A percentile compares a stretch with the other conserved stretches of the same genome.
These are phyloP conservation scores for Glycine soja DNA, from an alignment of 306 rosid genomes.

Conservation along the genomic window DNA sequence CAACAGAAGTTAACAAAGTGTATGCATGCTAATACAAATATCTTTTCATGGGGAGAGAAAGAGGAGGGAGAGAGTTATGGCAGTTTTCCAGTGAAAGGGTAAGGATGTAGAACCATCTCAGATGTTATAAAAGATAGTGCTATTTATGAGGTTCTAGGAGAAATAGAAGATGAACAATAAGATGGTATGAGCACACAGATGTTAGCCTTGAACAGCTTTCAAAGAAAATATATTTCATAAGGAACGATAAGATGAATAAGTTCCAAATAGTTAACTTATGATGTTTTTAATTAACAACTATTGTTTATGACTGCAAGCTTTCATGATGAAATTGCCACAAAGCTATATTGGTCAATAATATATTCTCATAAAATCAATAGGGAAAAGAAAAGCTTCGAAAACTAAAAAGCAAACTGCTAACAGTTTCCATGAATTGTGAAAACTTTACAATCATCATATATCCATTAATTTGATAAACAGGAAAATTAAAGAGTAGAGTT, in stretches of 20 bases:
- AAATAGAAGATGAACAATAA: conserved; percentile 2
- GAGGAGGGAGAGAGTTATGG: background rate
- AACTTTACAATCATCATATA: background rate
- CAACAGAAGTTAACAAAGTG: conserved; percentile 2
- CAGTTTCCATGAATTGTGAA: conserved; percentile 13
- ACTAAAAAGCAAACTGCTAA: conserved; percentile 14
- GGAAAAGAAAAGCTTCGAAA: conserved; percentile 4
- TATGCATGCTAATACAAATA: background rate
- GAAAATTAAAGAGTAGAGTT: conserved; percentile 15
- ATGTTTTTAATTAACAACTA: conserved; percentile 4
- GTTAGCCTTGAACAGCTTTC: background rate
- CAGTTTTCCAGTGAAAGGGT: background rate
- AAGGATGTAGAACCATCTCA: background rate
- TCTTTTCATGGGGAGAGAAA: background rate
- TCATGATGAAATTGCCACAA: conserved; percentile 4
- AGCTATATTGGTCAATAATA: conserved; percentile 2
- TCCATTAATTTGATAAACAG: background rate
- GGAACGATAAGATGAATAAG: conserved; percentile 26
- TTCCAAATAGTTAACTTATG: conserved; percentile 5
- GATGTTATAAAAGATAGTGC: background rate
- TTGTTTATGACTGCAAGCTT: conserved; percentile 3
- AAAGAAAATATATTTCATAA: background rate
- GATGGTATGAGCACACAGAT: background rate
- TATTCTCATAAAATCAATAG: conserved; percentile 13
- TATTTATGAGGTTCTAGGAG: conserved; percentile 7